Base-by-base conservation (phyloP, 2,329 filamentous ascomycete genomes). In the Gaeumannomyces sp. region DNA sequence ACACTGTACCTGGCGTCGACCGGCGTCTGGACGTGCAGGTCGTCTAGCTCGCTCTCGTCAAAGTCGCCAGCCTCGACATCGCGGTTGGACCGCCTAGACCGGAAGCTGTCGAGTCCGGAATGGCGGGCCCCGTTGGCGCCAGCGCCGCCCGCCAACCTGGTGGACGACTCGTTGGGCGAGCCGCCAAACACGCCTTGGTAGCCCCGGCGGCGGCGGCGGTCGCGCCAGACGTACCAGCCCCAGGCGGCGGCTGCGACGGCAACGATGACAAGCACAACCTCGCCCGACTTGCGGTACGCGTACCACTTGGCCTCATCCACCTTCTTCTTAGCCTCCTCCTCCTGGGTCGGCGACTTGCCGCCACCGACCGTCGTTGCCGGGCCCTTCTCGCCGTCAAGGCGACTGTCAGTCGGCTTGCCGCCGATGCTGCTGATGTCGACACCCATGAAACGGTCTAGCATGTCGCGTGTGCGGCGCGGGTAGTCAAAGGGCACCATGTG, bases 401-500 rank as follows among this genome's bases (percentile, higher is more conserved):
- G 85, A 65, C 89, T 93, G 75, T 96, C 90, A 1, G 88, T 85
- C 0, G 93, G 92, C 63, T 80, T 79, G 62, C 92, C 93, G 66
- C 94, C 94, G 69, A 97, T 96, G 72, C 85, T 89, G 70, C 86
- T 90, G 69, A 98, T 96, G 73, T 98, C 93, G 57, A 99, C 92
- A 61, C 87, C 86, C 84, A 98, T 92, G 78, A 99, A 97, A 57
- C 95, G 90, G 76, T 99, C 94, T 22, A 99, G 87, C 95, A 99
- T 99, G 75, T 98, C 95, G 67, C 94, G 87, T 27, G 89, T 90
- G 67, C 93, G 89, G 61, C 92, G 88, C 1, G 94, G 89, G 71
- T 90, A 91, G 76, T 99, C 94, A 73, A 95, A 98, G 0, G 95
- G 96, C 1, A 99, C 95, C 95, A 99, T 99, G 77, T 99, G 95